Base-by-base conservation (phyloP, 2,329 filamentous ascomycete species). In the Chaetomium sp. region DNA sequence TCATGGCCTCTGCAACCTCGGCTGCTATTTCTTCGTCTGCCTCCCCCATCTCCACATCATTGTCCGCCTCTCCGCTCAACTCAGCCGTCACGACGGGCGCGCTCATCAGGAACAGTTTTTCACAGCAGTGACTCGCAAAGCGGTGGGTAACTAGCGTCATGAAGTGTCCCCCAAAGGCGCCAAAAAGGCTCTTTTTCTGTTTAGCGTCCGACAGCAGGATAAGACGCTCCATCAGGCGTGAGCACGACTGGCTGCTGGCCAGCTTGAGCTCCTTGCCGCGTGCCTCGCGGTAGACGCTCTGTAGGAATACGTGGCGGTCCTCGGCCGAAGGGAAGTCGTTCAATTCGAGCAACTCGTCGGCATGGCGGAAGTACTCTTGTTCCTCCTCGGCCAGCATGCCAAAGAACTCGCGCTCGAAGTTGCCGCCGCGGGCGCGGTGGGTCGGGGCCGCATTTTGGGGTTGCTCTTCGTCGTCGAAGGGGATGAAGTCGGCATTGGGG, bases 71-170 rank as follows among this genome's bases (percentile, higher is more conserved):
- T 53, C 74, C 84, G 69, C 75, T 83, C 76, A 91, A 78, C 77
- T 97, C 93, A 67, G 89, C 82, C 16, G 90, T 90, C 45, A 97
- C 90, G 12, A 90, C 79, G 0, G 91, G 89, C 0, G 93, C 93
- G 1, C 91, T 90, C 69, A 91, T 87, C 57, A 93, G 82, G 76
- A 99, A 98, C 35, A 99, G 83, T 29, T 92, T 92, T 79, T 99
- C 95, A 75, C 93, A 97, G 78, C 94, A 98, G 80, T 99, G 95
- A 66, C 93, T 96, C 5, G 95, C 95, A 73, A 99, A 99, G 21
- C 95, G 90, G 78, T 99, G 95, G 75, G 96, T 93, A 59, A 97
- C 88, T 31, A 99, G 85, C 72, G 93, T 90, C 65, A 94, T 81
- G 77, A 98, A 96, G 77, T 98, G 91, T 38, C 90, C 89, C 23